Evolutionary conservation across 768 basidiomycete species (phyloP).

Genomic region (Chalciporus pseudorubinellus): DNA sequence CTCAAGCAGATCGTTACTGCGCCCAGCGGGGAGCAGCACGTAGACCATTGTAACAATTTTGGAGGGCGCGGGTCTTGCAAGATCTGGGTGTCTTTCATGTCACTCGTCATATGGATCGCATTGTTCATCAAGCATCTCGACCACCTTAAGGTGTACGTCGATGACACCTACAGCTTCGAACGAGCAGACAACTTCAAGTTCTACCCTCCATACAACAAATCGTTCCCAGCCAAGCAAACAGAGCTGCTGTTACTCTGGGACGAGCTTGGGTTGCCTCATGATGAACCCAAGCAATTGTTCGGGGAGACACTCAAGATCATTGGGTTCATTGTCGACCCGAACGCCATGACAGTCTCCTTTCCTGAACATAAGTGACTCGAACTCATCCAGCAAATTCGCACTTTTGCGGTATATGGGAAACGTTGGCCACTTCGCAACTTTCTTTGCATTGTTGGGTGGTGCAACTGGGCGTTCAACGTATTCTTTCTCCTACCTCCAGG

Average conservation of each 20-base stretch:
- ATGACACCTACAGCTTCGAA: neutral
- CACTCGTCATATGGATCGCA: conserved; percentile 29
- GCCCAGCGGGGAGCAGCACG: conserved; percentile 14
- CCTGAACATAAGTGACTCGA: too few relatives aligned
- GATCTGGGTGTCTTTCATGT: conserved; percentile 23
- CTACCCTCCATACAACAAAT: conserved; percentile 25
- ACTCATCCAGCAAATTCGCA: too few relatives aligned
- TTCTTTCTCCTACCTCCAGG: too few relatives aligned
- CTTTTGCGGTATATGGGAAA: too few relatives aligned
- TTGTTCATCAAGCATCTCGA: conserved; percentile 5
- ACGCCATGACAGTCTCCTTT: too few relatives aligned
- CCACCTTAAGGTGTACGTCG: neutral
- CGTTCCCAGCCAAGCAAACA: conserved; percentile 23
- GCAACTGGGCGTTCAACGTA: too few relatives aligned
- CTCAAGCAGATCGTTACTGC: conserved; percentile 34
- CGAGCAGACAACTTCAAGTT: conserved; percentile 9
- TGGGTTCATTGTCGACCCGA: too few relatives aligned
- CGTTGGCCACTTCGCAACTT: too few relatives aligned
- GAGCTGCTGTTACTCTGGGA: conserved; percentile 31
- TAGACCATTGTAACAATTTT: conserved; percentile 27
- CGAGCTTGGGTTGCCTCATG: neutral
- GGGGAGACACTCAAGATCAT: too few relatives aligned
- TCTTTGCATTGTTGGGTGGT: too few relatives aligned
- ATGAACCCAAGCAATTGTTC: neutral
- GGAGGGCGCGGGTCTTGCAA: conserved; percentile 18